Evolutionary conservation across 2,329 filamentous ascomycete genomes (phyloP).

Genomic region (Apiospora rasikravindrae): DNA sequence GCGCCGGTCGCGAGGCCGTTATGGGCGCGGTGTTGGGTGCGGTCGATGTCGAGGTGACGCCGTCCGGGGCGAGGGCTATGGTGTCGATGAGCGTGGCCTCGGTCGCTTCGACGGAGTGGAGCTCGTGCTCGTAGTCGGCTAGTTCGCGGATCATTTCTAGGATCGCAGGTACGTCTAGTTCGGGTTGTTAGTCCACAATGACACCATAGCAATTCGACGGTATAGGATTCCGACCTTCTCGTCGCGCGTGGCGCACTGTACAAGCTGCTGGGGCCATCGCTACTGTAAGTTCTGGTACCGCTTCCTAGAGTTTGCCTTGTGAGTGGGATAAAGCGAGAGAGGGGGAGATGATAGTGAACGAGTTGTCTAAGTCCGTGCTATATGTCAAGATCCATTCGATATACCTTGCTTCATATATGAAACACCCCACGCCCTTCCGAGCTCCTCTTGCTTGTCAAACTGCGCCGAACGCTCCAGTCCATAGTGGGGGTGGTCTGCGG

Average conservation of each 20-base stretch:
- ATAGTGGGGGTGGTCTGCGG: neutral
- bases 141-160: constrained; percentile 82
- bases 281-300: neutral
- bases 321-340: neutral
- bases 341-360: neutral
- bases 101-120: constrained; percentile 78
- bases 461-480: neutral
- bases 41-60: constrained; percentile 39
- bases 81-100: constrained; percentile 73
- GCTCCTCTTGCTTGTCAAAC: neutral
- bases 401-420: neutral
- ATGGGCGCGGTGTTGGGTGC: constrained; percentile 58
- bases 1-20: constrained; percentile 66
- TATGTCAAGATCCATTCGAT: neutral
- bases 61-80: constrained; percentile 73
- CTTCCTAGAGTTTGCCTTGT: neutral
- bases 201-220: neutral
- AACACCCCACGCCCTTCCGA: neutral
- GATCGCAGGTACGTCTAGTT: constrained; percentile 79
- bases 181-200: neutral
- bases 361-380: neutral
- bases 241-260: constrained; percentile 62
- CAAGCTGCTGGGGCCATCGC: constrained; percentile 26
- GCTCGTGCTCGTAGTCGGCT: constrained; percentile 84
- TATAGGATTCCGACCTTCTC: constrained; percentile 54